Base-by-base conservation (phyloP, 345 rosid genomes). In the Gossypium turneri region DNA sequence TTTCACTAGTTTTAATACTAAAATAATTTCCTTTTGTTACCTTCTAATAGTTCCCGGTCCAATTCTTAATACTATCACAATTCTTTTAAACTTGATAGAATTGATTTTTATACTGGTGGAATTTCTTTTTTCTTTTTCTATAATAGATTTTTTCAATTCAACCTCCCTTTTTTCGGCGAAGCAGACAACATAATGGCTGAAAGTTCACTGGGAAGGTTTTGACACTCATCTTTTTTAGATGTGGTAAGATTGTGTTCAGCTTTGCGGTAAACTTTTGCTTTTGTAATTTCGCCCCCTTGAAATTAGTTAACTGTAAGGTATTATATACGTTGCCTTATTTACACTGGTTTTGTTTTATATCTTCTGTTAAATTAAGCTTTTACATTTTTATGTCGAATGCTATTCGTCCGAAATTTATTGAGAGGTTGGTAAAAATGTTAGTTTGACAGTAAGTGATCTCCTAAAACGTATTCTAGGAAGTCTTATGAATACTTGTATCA, bases 91-190 rank as follows among this genome's bases (percentile, higher is more conserved):
- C 60, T 60, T 74, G 50, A 64, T 74, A 65, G 76, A 75, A 66
- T 74, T 73, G 73, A 79, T 78, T 79, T 76, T 77, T 76, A 10
- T 81, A 70, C 67, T 81, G 77, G 79, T 79, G 84, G 80, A 79
- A 75, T 70, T 77, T 74, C 64, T 82, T 74, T 43, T 57, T 13
- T 51, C 77, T 76, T 43, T 57, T 13, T 63, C 77, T 76, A 77
- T 80, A 83, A 74, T 90, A 88, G 90, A 84, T 87, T 83, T 85
- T 85, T 82, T 82, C 87, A 82, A 81, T 80, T 83, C 88, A 7
- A 84, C 88, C 81, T 80, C 81, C 80, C 85, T 78, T 87, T 86
- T 82, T 80, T 82, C 73, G 87, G 89, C 72, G 83, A 88, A 83
- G 92, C 83, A 74, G 90, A 73, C 88, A 73, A 76, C 84, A 78